These are phyloP conservation scores for Irpex rosettiformis DNA, from an alignment of 1,284 basidiomycete genomes.

Conservation along the genomic window DNA sequence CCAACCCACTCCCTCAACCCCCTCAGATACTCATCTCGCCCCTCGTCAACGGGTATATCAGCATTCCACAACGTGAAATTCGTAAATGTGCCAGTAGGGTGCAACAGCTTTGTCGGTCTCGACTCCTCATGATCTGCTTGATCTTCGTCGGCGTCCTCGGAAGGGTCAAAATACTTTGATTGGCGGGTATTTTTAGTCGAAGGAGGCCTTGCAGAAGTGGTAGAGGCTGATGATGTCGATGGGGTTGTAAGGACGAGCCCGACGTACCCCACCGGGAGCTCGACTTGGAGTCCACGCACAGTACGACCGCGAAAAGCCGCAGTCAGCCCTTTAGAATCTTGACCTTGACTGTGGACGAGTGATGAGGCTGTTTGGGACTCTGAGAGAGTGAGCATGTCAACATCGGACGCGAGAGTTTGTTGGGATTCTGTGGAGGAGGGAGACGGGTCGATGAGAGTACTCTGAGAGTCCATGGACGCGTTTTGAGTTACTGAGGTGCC, in stretches of 20 bases:
- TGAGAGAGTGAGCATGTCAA: background rate
- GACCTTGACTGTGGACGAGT: background rate
- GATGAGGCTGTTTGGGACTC: background rate
- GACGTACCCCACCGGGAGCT: slow-evolving; percentile 61
- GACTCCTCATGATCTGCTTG: slow-evolving; percentile 21
- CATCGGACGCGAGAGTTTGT: background rate
- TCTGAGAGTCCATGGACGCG: background rate
- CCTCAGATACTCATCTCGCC: slow-evolving; percentile 65
- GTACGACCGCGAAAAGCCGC: slow-evolving; percentile 71
- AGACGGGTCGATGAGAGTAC: background rate
- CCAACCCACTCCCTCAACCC: slow-evolving; percentile 63
- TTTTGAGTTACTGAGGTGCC: too few relatives aligned
- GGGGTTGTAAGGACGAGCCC: slow-evolving; percentile 53
- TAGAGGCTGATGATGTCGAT: background rate
- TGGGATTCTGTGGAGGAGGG: background rate
- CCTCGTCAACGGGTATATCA: slow-evolving; percentile 64
- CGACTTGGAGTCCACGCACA: slow-evolving; percentile 61
- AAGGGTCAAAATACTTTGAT: slow-evolving; percentile 18
- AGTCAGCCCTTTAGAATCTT: slow-evolving; percentile 28
- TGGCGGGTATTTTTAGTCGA: too few relatives aligned
- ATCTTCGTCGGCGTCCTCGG: slow-evolving; percentile 18
- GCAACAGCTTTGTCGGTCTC: slow-evolving; percentile 33
- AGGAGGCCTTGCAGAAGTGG: too few relatives aligned
- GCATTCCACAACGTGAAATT: slow-evolving; percentile 70
- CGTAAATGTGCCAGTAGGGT: slow-evolving; percentile 50